A percentile compares a stretch with the other conserved stretches of the same genome.
These are phyloP conservation scores for Tetracladium setigerum DNA, from an alignment of 495 filamentous ascomycete genomes.

Conservation along the genomic window DNA sequence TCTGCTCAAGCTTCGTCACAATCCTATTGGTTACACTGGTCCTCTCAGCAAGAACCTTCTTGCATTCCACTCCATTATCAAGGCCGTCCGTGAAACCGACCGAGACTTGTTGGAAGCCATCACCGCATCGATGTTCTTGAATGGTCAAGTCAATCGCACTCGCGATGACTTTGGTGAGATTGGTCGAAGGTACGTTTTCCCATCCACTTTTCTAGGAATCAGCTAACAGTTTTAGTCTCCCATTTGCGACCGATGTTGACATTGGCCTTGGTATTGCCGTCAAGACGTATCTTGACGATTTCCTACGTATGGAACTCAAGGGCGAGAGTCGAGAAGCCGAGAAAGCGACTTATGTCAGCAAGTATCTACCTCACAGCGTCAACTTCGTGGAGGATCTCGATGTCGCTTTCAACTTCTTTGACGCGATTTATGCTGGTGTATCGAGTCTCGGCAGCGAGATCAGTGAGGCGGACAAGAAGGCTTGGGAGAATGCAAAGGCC, in stretches of 20 bases:
- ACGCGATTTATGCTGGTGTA: slow-evolving; percentile 66
- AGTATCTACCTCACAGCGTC: slow-evolving; percentile 65
- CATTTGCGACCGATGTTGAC: slow-evolving; percentile 77
- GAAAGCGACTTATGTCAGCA: slow-evolving; percentile 44
- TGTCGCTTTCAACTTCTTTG: slow-evolving; percentile 74
- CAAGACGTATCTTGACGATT: slow-evolving; percentile 87
- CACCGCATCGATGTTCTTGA: slow-evolving; percentile 68
- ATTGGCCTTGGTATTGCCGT: slow-evolving; percentile 84
- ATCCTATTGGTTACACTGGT: slow-evolving; percentile 85
- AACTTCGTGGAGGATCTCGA: slow-evolving; percentile 72
- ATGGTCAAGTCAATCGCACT: slow-evolving; percentile 65
- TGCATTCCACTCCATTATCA: slow-evolving; percentile 76
- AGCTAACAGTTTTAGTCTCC: slow-evolving; percentile 48
- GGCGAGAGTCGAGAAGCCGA: slow-evolving; percentile 54
- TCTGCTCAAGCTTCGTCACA: slow-evolving; percentile 72
- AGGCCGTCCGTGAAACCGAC: slow-evolving; percentile 65
- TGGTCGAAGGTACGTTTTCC: slow-evolving; percentile 55
- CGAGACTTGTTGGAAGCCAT: slow-evolving; percentile 80
- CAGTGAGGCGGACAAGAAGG: slow-evolving; percentile 42
- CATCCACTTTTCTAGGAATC: neutral
- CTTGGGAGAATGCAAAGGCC: slow-evolving; percentile 57
- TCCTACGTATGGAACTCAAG: slow-evolving; percentile 50
- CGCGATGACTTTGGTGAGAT: slow-evolving; percentile 63
- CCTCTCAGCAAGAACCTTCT: slow-evolving; percentile 86
- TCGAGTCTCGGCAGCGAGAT: slow-evolving; percentile 58